These are phyloP conservation scores for Colletotrichum musicola DNA, from an alignment of 2,329 filamentous ascomycete genomes.

Conservation along the genomic window DNA sequence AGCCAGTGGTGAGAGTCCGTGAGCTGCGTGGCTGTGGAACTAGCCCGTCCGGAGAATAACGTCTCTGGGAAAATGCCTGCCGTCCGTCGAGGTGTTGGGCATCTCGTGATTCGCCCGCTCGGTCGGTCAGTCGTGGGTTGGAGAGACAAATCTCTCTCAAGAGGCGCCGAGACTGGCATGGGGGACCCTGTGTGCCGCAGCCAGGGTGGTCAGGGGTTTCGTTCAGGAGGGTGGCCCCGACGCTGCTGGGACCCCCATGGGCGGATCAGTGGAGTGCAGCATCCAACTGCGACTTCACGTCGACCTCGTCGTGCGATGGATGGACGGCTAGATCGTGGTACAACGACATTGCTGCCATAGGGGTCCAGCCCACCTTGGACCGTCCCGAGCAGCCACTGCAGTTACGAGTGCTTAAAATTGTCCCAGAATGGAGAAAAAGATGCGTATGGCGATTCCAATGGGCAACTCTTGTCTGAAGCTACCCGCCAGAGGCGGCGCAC, in stretches of 20 bases:
- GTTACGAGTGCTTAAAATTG: neutral
- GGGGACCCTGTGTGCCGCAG: constrained; percentile 7
- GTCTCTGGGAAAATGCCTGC: constrained; percentile 16
- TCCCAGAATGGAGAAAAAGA: neutral
- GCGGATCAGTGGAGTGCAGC: constrained; percentile 33
- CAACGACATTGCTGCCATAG: constrained; percentile 7
- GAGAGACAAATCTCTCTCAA: constrained; percentile 16
- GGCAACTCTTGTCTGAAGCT: neutral
- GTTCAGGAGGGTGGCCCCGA: neutral
- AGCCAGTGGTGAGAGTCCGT: constrained; percentile 16
- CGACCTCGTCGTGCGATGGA: neutral
- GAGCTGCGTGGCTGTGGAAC: constrained; percentile 14
- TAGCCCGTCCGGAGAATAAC: constrained; percentile 25
- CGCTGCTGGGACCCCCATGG: constrained; percentile 22
- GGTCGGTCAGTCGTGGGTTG: neutral
- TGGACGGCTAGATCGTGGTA: neutral
- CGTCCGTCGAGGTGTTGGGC: neutral
- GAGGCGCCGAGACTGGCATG: constrained; percentile 34
- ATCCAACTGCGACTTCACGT: neutral
- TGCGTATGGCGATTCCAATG: neutral
- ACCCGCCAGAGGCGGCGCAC: neutral
- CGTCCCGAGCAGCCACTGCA: too few relatives aligned
- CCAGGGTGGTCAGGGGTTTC: neutral
- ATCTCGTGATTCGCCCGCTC: constrained; percentile 4
- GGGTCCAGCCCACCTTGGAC: neutral